Percentiles rank a stretch among this genome's conserved stretches.
phyloP scores from a whole-genome alignment of 495 filamentous ascomycete species.

The Hypoxylon subgilvum region DNA sequence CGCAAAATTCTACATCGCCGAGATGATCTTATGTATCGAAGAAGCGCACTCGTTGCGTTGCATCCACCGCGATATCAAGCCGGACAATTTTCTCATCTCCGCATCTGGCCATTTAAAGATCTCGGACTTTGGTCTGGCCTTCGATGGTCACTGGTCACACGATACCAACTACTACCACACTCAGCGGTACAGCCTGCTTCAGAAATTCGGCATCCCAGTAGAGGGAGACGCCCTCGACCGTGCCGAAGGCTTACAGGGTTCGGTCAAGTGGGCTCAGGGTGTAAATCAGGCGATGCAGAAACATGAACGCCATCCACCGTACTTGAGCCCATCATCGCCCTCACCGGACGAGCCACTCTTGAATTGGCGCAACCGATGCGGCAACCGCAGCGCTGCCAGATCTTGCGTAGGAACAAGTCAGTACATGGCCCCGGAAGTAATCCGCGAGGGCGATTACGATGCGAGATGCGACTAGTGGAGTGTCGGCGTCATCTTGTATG shows the following conservation, averaged over 20 bases:
- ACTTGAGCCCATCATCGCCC: conserved; percentile 13
- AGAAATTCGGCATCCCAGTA: conserved; percentile 74
- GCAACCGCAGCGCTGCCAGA: conserved; percentile 74
- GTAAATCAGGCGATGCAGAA: conserved; percentile 56
- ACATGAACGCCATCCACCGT: conserved; percentile 50
- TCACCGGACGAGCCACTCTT: conserved; percentile 63
- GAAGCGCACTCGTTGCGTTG: conserved; percentile 84
- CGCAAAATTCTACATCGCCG: conserved; percentile 84
- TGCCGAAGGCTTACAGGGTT: conserved; percentile 57
- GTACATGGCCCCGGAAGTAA: conserved; percentile 96
- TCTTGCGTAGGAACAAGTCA: conserved; percentile 96
- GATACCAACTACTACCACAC: conserved; percentile 83
- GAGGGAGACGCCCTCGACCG: conserved; percentile 77
- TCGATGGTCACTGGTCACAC: conserved; percentile 94
- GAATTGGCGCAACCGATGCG: conserved; percentile 77
- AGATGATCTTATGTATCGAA: conserved; percentile 95
- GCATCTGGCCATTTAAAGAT: conserved; percentile 91
- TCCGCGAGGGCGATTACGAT: conserved; percentile 83
- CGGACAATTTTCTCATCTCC: conserved; percentile 93
- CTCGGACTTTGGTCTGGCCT: conserved; percentile 91
- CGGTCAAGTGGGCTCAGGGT: conserved; percentile 54
- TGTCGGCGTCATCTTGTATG: conserved; percentile 87
- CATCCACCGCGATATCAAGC: conserved; percentile 96
- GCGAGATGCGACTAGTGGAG: conserved; percentile 97
- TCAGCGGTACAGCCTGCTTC: conserved; percentile 76